A percentile compares a stretch with the other conserved stretches of the same genome.
Evolutionary conservation across 73 alveolate genomes (phyloP).

Genomic region (Paramecium bursaria): DNA sequence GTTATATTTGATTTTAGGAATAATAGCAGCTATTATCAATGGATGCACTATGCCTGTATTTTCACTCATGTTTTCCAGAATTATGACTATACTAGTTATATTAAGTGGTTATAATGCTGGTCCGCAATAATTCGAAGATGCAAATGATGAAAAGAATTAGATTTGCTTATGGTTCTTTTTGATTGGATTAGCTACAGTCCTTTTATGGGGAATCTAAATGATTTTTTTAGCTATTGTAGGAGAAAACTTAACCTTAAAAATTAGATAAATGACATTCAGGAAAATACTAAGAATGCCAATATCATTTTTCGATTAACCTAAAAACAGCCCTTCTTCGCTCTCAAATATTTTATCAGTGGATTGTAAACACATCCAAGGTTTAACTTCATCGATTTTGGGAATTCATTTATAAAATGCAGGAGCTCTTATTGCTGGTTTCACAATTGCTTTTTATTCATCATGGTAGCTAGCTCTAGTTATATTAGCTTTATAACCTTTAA

Average conservation of each 20-base stretch:
- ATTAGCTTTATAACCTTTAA: conserved; percentile 77
- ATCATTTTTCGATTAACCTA: conserved; percentile 86
- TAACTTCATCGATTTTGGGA: conserved; percentile 60
- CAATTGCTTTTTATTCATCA: conserved; percentile 70
- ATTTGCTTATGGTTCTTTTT: conserved; percentile 50
- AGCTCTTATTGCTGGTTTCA: conserved; percentile 76
- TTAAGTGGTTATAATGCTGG: conserved; percentile 11
- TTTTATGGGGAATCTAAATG: conserved; percentile 64
- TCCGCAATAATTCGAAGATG: background rate
- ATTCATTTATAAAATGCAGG: conserved; percentile 52
- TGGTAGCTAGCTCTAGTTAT: conserved; percentile 82
- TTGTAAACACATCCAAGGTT: conserved; percentile 61
- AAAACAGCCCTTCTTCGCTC: conserved; percentile 87
- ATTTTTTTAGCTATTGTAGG: conserved; percentile 82
- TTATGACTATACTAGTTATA: conserved; percentile 25
- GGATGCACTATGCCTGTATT: conserved; percentile 64
- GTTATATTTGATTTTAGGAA: conserved; percentile 35
- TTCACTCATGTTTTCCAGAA: conserved; percentile 40
- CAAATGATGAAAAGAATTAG: conserved; percentile 22
- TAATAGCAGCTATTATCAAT: conserved; percentile 59
- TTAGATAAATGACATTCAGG: conserved; percentile 77
- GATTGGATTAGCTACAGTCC: conserved; percentile 48
- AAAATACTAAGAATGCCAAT: conserved; percentile 82
- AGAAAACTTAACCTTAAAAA: conserved; percentile 77
- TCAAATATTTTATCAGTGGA: conserved; percentile 74